A percentile compares a stretch with the other conserved stretches of the same genome.
These are phyloP conservation scores for Dictyophora rubrovolvata DNA, from an alignment of 768 basidiomycete species.

Conservation along the genomic window DNA sequence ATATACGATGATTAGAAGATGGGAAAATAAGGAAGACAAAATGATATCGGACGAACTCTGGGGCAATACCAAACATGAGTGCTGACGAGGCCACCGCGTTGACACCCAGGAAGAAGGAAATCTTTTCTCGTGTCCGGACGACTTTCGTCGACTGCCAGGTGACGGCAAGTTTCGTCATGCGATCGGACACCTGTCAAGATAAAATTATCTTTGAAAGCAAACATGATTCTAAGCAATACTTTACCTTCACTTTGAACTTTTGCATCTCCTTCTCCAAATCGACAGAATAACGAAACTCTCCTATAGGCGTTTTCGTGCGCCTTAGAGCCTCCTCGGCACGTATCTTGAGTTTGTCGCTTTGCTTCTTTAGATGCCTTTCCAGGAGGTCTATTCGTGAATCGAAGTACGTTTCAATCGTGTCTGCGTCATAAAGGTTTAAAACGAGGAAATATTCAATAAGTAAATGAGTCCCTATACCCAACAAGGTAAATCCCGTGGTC, in stretches of 20 bases:
- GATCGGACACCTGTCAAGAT: constrained; percentile 53
- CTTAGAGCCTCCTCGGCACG: constrained; percentile 64
- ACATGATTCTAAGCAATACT: constrained; percentile 8
- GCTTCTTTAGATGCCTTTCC: constrained; percentile 78
- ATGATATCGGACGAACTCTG: constrained; percentile 51
- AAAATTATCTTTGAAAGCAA: background rate
- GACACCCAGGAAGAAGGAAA: constrained; percentile 91
- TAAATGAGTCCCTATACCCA: constrained; percentile 42
- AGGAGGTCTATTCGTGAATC: constrained; percentile 80
- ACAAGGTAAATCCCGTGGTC: constrained; percentile 73
- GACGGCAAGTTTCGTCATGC: constrained; percentile 64
- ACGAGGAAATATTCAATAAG: background rate
- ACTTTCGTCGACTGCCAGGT: constrained; percentile 94
- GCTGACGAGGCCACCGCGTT: constrained; percentile 80
- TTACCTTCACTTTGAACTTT: constrained; percentile 77
- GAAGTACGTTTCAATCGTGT: constrained; percentile 92
- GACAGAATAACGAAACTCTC: constrained; percentile 42
- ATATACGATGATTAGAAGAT: background rate
- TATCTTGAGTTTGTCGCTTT: constrained; percentile 72
- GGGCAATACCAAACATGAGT: constrained; percentile 78
- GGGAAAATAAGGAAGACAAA: constrained; percentile 7
- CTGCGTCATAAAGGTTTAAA: constrained; percentile 28
- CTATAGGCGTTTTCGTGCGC: constrained; percentile 51
- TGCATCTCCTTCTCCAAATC: constrained; percentile 78
- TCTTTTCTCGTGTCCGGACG: constrained; percentile 69